Base-by-base conservation (phyloP, 305 asterid species). In the Fraxinus nigra region DNA sequence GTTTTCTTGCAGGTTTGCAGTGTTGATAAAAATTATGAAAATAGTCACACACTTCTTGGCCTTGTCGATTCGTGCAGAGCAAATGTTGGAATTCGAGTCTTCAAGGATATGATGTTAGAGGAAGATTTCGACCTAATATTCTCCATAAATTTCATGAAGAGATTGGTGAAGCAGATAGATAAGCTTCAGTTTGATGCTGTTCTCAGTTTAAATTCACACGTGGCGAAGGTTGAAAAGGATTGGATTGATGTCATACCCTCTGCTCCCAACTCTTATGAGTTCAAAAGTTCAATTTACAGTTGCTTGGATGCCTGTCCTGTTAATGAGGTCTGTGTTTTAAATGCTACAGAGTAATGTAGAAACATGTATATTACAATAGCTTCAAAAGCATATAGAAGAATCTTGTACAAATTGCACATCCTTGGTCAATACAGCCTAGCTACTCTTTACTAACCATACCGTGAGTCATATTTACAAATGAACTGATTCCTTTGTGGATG, bases 211-310 rank as follows among this genome's bases (percentile, higher is more conserved):
- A 91, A 85, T 84, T 80, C 88, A 26, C 79, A 90, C 6, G 90
- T 90, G 7, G 89, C 90, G 85, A 89, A 85, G 90, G 90, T 91
- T 24, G 92, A 89, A 59, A 89, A 90, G 67, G 98, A 90, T 28
- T 96, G 98, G 98, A 82, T 90, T 18, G 90, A 93, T 80, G 91
- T 94, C n/a, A 75, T 76, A 28, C 95, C 98, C 70, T 81, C 92
- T 3, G 81, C 89, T 13, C 92, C 89, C 28, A 96, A 92, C 85
- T 96, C 97, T 13, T 86, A 82, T 73, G 98, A 91, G 89, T 92
- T 96, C 22, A 92, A 81, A 43, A 88, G 92, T 74, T 93, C 98
- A 13, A 86, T 96, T 72, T 91, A 88, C 80, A 80, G 89, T 80
- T 92, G 91, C 87, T 89, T 94, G 89, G 82, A 88, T 79, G 85